Evolutionary conservation across 495 filamentous ascomycete genomes (phyloP).

Genomic region (Aspergillus biplanus): DNA sequence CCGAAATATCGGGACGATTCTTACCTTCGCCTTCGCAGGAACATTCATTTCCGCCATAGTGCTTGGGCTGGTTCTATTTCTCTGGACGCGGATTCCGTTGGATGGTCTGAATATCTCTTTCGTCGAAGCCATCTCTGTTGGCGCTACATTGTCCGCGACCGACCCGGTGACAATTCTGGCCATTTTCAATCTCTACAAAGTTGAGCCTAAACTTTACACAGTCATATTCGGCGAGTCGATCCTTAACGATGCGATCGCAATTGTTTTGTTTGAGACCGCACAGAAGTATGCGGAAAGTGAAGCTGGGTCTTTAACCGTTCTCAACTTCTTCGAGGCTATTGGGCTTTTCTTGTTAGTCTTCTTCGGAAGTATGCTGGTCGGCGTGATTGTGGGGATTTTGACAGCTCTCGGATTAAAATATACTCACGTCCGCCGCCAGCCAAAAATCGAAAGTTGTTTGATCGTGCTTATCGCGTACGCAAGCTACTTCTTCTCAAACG

Average conservation of each 20-base stretch:
- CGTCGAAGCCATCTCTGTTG: constrained; percentile 93
- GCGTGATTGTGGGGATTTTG: constrained; percentile 80
- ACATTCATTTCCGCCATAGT: constrained; percentile 97
- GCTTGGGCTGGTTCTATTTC: constrained; percentile 80
- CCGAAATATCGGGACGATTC: constrained; percentile 94
- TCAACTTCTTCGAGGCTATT: constrained; percentile 84
- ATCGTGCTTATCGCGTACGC: constrained; percentile 93
- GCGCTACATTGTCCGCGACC: constrained; percentile 93
- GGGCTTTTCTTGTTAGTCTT: constrained; percentile 96
- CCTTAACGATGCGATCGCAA: constrained; percentile 95
- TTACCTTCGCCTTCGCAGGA: constrained; percentile 97
- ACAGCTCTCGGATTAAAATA: constrained; percentile 90
- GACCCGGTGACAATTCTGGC: constrained; percentile 97
- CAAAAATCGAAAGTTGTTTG: constrained; percentile 95
- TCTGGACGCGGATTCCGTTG: constrained; percentile 85
- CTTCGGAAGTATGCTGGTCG: constrained; percentile 90
- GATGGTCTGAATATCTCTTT: constrained; percentile 85
- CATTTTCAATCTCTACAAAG: constrained; percentile 99
- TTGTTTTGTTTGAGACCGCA: constrained; percentile 97
- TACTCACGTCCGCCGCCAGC: constrained; percentile 86
- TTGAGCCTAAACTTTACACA: constrained; percentile 97
- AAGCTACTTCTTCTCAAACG: constrained; percentile 96
- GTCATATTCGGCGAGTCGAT: constrained; percentile 98
- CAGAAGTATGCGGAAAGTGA: constrained; percentile 76
- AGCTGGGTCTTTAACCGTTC: constrained; percentile 64